These are phyloP conservation scores for Oryza australiensis DNA, from an alignment of 176 grass and related monocot genomes.

Conservation along the genomic window DNA sequence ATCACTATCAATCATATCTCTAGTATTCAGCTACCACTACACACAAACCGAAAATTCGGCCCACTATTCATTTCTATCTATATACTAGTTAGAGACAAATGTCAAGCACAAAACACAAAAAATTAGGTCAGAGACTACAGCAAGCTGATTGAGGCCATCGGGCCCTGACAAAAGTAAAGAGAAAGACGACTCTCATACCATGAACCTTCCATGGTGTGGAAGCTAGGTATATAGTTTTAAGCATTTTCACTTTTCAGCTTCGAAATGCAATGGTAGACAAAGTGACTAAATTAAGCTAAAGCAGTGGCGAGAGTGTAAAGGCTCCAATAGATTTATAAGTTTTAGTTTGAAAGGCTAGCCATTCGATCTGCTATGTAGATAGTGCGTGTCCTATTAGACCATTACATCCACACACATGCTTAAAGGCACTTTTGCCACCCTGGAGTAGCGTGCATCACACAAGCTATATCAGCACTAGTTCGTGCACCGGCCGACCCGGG, in stretches of 20 bases:
- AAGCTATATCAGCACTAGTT: neutral
- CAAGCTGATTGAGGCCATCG: neutral
- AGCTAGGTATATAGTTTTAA: neutral
- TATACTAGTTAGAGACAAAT: neutral
- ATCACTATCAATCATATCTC: neutral
- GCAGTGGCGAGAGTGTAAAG: slow-evolving; percentile 5
- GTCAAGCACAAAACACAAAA: neutral
- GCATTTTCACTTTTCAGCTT: neutral
- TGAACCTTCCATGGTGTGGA: neutral
- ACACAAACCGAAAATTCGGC: neutral
- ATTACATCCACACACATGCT: neutral
- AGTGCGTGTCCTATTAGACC: slow-evolving; percentile 34
- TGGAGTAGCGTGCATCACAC: neutral
- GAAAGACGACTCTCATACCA: neutral
- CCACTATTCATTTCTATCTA: neutral
- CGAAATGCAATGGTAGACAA: neutral
- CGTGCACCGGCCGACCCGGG: no score
- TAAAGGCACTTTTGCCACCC: slow-evolving; percentile 33
- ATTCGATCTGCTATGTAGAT: neutral
- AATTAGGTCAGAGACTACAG: slow-evolving; percentile 8
- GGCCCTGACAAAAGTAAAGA: neutral
- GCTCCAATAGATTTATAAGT: neutral
- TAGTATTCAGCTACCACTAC: neutral
- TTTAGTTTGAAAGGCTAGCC: slow-evolving; percentile 1
- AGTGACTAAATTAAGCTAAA: neutral